phyloP scores from a whole-genome alignment of 2,329 filamentous ascomycete species.

The Hymenoscyphus fructigenus region DNA sequence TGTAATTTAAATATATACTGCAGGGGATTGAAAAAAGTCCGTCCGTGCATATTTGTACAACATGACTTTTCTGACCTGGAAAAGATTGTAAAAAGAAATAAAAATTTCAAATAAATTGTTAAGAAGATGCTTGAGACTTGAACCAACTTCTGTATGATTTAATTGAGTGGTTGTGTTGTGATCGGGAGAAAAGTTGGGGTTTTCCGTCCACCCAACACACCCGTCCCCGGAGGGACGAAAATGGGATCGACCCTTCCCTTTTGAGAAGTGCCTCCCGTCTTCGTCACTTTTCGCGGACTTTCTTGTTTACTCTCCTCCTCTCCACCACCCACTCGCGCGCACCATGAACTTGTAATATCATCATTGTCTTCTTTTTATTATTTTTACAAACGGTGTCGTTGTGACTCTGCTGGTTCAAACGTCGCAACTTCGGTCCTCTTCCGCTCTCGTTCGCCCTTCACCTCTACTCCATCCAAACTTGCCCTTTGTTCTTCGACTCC shows the following conservation, averaged over 20 bases:
- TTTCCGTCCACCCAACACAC: neutral
- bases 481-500: neutral
- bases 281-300: neutral
- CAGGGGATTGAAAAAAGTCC: neutral
- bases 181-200: neutral
- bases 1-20: neutral
- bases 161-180: neutral
- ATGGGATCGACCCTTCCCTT: too few relatives aligned
- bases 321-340: neutral
- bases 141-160: neutral
- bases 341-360: neutral
- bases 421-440: neutral
- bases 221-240: neutral
- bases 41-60: neutral
- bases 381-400: neutral
- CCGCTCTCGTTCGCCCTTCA: neutral
- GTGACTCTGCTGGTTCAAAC: constrained; percentile 1
- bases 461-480: neutral
- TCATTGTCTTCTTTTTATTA: neutral
- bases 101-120: neutral
- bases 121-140: neutral
- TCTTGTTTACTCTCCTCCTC: neutral
- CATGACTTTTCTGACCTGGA: neutral
- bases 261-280: too few relatives aligned
- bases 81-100: neutral